A percentile compares a stretch with the other conserved stretches of the same genome.
Conservation (phyloP, 2,329 filamentous ascomycete genomes). For the Hypocrella siamensis region DNA sequence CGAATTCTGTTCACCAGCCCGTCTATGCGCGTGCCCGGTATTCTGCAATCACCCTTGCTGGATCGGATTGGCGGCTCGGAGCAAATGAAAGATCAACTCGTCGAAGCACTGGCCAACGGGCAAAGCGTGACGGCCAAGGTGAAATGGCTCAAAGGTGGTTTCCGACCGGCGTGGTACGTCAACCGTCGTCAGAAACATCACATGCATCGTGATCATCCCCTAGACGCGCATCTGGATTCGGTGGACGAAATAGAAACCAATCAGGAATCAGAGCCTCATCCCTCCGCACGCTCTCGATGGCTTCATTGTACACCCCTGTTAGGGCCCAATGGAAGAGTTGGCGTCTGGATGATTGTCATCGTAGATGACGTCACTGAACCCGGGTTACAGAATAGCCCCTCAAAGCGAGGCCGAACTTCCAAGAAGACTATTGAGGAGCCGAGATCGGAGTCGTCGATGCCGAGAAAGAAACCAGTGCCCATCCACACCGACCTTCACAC, state of each 20-base stretch:
- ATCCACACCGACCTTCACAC: too few relatives aligned
- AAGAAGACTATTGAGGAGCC: not conserved
- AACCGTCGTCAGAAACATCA: slow-evolving; percentile 3
- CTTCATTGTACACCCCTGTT: slow-evolving; percentile 62
- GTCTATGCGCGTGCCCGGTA: slow-evolving; percentile 49
- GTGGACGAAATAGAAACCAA: slow-evolving; percentile 4
- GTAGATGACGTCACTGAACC: slow-evolving; percentile 41
- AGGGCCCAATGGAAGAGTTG: slow-evolving; percentile 48
- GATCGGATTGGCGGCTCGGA: slow-evolving; percentile 34
- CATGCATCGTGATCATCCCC: slow-evolving; percentile 15
- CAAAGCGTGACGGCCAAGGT: slow-evolving; percentile 62
- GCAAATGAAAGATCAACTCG: slow-evolving; percentile 30
- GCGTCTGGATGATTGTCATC: slow-evolving; percentile 65
- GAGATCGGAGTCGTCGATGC: not conserved
- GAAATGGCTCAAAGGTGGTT: slow-evolving; percentile 6
- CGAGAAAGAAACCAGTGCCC: too few relatives aligned
- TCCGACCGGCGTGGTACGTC: slow-evolving; percentile 1
- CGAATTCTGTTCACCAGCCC: slow-evolving; percentile 56
- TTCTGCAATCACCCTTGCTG: slow-evolving; percentile 45
- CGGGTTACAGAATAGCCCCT: too few relatives aligned
- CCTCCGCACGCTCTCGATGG: slow-evolving; percentile 52
- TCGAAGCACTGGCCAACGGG: slow-evolving; percentile 47
- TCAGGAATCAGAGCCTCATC: slow-evolving; percentile 4
- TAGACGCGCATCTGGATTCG: slow-evolving; percentile 33
- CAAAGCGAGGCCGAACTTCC: too few relatives aligned